phyloP scores from a whole-genome alignment of 768 basidiomycete species.

The Amanita rimosa region DNA sequence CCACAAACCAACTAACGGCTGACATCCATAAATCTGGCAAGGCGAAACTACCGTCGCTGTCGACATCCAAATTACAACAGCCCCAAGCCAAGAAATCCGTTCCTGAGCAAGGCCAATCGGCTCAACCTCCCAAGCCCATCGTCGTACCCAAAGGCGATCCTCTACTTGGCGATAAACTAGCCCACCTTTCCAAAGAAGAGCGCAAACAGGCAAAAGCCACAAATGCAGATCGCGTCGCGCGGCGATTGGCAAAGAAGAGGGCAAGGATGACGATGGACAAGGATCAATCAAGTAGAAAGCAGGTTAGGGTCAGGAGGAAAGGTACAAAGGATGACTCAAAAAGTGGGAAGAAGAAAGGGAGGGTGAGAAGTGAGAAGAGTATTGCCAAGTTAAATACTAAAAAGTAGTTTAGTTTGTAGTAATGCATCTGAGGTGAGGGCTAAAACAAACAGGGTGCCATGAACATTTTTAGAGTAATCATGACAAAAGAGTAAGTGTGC shows the following conservation, averaged over 20 bases:
- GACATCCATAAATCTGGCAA: constrained; percentile 11
- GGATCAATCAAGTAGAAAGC: constrained; percentile 24
- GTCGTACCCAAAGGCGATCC: constrained; percentile 73
- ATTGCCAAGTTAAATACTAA: constrained; percentile 43
- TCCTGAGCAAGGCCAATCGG: constrained; percentile 9
- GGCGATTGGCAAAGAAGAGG: constrained; percentile 88
- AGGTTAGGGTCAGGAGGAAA: constrained; percentile 40
- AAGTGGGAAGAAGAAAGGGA: constrained; percentile 20
- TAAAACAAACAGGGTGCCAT: too few species aligned
- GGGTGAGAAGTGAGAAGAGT: constrained; percentile 45
- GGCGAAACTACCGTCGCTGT: constrained; percentile 1
- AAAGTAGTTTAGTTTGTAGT: constrained; percentile 22
- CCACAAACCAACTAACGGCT: constrained; percentile 15
- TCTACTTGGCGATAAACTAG: constrained; percentile 65
- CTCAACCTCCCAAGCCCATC: constrained; percentile 11
- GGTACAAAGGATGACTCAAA: constrained; percentile 16
- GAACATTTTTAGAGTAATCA: too few species aligned
- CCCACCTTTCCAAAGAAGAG: constrained; percentile 71
- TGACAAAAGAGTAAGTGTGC: too few species aligned
- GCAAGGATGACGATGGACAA: constrained; percentile 29
- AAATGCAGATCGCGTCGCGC: constrained; percentile 71
- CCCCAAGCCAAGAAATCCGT: constrained; percentile 7
- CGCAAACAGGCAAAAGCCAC: constrained; percentile 73
- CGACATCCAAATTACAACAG: constrained; percentile 4
- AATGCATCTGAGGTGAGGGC: too few species aligned